These are phyloP conservation scores for Syzygium aqueum DNA, from an alignment of 345 rosid genomes.

Conservation along the genomic window DNA sequence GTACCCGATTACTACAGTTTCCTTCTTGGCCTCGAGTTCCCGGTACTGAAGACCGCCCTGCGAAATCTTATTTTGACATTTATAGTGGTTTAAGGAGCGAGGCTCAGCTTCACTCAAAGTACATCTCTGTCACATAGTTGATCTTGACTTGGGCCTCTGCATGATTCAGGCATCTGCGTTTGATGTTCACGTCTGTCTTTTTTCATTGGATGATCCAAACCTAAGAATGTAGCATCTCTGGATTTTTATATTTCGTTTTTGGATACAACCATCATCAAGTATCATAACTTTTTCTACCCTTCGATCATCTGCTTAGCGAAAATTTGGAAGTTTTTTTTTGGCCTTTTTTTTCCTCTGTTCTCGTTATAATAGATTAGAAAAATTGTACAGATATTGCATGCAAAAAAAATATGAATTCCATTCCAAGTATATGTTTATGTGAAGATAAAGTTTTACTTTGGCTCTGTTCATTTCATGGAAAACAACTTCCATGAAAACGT, in stretches of 20 bases:
- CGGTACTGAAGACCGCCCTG: too few species aligned
- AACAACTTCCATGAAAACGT: too few species aligned
- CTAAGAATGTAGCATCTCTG: not conserved
- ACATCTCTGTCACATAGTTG: not conserved
- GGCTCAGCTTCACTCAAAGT: too few species aligned
- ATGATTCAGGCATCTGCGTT: not conserved
- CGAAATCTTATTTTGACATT: too few species aligned
- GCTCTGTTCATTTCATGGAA: too few species aligned
- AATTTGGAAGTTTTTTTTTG: too few species aligned
- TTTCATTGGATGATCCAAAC: not conserved
- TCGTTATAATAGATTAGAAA: too few species aligned
- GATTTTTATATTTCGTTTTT: not conserved
- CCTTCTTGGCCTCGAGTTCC: too few species aligned
- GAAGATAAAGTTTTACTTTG: not conserved
- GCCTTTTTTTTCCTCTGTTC: too few species aligned
- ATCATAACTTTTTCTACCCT: not conserved
- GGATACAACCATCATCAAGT: not conserved
- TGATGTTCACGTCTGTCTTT: accelerated
- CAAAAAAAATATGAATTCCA: too few species aligned
- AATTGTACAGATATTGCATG: too few species aligned
- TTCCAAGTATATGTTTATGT: not conserved
- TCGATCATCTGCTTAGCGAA: not conserved
- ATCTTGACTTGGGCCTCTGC: not conserved
- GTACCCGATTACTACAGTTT: too few species aligned
- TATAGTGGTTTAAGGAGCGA: not conserved